Conservation (phyloP, 2,329 filamentous ascomycete species). For the Fusarium chaquense region DNA sequence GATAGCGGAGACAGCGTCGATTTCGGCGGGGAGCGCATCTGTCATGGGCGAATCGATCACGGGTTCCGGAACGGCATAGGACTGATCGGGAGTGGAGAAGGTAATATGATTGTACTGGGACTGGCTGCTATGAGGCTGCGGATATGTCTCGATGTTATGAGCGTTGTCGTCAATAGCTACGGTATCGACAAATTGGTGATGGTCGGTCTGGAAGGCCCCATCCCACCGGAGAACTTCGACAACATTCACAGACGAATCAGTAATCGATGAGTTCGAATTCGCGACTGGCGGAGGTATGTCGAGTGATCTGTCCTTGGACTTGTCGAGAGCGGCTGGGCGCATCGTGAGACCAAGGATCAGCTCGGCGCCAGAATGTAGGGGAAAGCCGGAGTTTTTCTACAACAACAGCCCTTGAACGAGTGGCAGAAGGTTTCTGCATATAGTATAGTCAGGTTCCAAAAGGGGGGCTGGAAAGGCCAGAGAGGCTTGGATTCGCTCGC, state of each 20-base stretch:
- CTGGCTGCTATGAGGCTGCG: slow-evolving; percentile 21
- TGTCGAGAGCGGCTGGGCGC: slow-evolving; percentile 38
- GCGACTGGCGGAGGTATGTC: slow-evolving; percentile 20
- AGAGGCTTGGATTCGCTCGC: slow-evolving; percentile 31
- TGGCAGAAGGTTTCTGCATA: slow-evolving; percentile 42
- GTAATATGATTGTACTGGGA: slow-evolving; percentile 5
- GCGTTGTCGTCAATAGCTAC: slow-evolving; percentile 14
- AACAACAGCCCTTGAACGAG: slow-evolving; percentile 7
- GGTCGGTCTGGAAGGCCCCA: slow-evolving; percentile 39
- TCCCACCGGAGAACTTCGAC: slow-evolving; percentile 34
- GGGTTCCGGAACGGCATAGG: slow-evolving; percentile 21
- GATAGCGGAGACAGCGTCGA: slow-evolving; percentile 23
- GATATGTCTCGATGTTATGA: slow-evolving; percentile 9
- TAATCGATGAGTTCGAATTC: slow-evolving; percentile 9
- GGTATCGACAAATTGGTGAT: slow-evolving; percentile 15
- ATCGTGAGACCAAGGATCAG: slow-evolving; percentile 40
- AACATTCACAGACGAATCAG: slow-evolving; percentile 18
- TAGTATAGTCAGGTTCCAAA: slow-evolving; percentile 37
- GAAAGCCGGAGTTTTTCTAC: slow-evolving; percentile 37
- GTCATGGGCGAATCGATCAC: slow-evolving; percentile 38
- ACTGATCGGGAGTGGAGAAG: slow-evolving; percentile 11
- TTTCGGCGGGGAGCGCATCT: slow-evolving; percentile 34
- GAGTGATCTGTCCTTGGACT: slow-evolving; percentile 34
- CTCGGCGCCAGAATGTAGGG: slow-evolving; percentile 15
- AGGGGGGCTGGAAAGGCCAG: slow-evolving; percentile 24